Evolutionary conservation across 805 yeast genomes (phyloP), one percentile per base, ranked within the genome.

Genomic region (Ogataea glucozyma): DNA sequence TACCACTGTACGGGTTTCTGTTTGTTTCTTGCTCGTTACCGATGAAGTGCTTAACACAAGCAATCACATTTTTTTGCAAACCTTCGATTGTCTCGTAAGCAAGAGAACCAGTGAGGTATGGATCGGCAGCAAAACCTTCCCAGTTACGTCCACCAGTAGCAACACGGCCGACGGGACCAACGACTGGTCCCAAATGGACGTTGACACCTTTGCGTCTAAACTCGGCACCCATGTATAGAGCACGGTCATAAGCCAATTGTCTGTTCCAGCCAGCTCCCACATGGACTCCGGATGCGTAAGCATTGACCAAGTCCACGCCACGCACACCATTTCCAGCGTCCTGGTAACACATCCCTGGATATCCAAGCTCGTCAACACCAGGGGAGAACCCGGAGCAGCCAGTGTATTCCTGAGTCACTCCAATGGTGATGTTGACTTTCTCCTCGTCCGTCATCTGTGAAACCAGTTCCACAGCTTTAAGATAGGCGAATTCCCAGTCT

Each of bases 91-190:
- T 74, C 12, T 72, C 69, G 8, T 72, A 74, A 11, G 79, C 81
- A 6, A 70, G 72, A 20, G 71, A 64, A 17, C 85, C 85, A 51
- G 76, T 78, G 38, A 80, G 62, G 44, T 78, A 79, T 2, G 85
- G 83, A 56, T 80, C 85, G 4, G 79, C 64, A 7, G 82, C 80
- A 59, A 78, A 79, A 27, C 79, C 72, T 61, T 80, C 85, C 83
- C 84, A 79, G 59, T 75, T 76, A 50, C 85, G 66, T 4, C 86
- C 85, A 17, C 82, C 85, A 30, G 73, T 75, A 3, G 83, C 85
- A 52, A 79, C 75, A 24, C 70, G 65, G 0, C 85, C 86, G 32
- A 80, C 69, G 8, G 85, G 85, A 0, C 84, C 85, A 29, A 76
- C 65, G 3, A 69, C 66, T 1, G 85, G 86, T 0, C 82, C 84